phyloP scores from a whole-genome alignment of 2,329 filamentous ascomycete species.

The Thermochaetoides dissita region DNA sequence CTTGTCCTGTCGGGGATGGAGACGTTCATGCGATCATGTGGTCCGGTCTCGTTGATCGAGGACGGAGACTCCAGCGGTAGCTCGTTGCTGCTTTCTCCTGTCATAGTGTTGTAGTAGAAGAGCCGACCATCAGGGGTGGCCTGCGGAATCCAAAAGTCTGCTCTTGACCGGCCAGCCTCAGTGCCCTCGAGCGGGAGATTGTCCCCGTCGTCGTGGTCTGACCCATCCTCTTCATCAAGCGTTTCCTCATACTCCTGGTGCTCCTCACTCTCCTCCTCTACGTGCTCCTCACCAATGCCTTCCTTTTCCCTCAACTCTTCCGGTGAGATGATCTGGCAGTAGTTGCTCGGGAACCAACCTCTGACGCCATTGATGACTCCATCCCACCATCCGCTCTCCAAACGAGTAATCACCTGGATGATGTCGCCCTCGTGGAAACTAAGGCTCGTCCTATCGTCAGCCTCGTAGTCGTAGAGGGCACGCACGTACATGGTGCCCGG shows the following conservation, averaged over 20 bases:
- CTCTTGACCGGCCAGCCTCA: slow-evolving; percentile 61
- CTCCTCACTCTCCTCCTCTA: slow-evolving; percentile 51
- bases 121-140: slow-evolving; percentile 83
- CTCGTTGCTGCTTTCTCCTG: slow-evolving; percentile 87
- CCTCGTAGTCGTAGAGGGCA: slow-evolving; percentile 94
- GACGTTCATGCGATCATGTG: slow-evolving; percentile 76
- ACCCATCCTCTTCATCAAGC: slow-evolving; percentile 52
- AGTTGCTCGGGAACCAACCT: slow-evolving; percentile 99
- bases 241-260: slow-evolving; percentile 56
- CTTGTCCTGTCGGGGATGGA: slow-evolving; percentile 79
- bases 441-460: slow-evolving; percentile 89
- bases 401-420: slow-evolving; percentile 94
- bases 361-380: slow-evolving; percentile 92
- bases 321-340: slow-evolving; percentile 74
- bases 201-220: slow-evolving; percentile 35
- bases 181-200: slow-evolving; percentile 57
- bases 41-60: slow-evolving; percentile 67
- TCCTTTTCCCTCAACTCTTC: slow-evolving; percentile 55
- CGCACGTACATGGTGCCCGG: slow-evolving; percentile 74
- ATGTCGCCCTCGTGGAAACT: slow-evolving; percentile 95
- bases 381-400: slow-evolving; percentile 99
- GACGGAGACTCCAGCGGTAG: slow-evolving; percentile 82
- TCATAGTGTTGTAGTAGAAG: slow-evolving; percentile 98
- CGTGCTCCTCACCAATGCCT: slow-evolving; percentile 39
- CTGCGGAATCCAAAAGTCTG: slow-evolving; percentile 97